phyloP scores from a whole-genome alignment of 805 yeast genomes.

The Pichia deserticola region DNA sequence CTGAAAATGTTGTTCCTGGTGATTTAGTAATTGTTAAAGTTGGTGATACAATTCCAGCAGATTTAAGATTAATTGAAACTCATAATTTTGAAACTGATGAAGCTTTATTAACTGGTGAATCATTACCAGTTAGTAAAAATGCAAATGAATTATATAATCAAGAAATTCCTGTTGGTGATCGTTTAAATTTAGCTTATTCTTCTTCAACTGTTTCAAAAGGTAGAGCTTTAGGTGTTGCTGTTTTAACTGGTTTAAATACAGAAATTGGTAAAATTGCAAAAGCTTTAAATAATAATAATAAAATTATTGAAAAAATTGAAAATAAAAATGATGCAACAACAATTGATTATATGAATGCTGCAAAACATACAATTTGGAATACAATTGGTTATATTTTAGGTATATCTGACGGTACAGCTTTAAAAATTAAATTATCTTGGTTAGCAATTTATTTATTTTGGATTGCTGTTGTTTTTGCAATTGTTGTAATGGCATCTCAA shows the following conservation, averaged over 20 bases:
- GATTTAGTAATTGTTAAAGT: conserved; percentile 56
- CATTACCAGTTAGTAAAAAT: conserved; percentile 61
- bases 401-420: conserved; percentile 71
- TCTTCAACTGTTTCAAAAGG: conserved; percentile 70
- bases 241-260: conserved; percentile 61
- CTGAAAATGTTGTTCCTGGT: conserved; percentile 66
- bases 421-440: conserved; percentile 67
- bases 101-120: conserved; percentile 85
- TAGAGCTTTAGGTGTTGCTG: conserved; percentile 61
- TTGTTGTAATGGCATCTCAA: conserved; percentile 82
- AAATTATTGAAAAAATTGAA: conserved; percentile 34
- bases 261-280: conserved; percentile 72
- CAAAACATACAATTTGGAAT: conserved; percentile 42
- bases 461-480: conserved; percentile 79
- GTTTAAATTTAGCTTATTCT: conserved; percentile 63
- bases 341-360: conserved; percentile 41
- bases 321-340: conserved; percentile 38
- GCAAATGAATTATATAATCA: conserved; percentile 32
- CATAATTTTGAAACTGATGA: conserved; percentile 77
- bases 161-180: conserved; percentile 59
- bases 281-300: conserved; percentile 39
- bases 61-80: conserved; percentile 48
- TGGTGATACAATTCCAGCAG: conserved; percentile 76
- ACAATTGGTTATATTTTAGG: conserved; percentile 66
- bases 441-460: conserved; percentile 65